phyloP scores from a whole-genome alignment of 306 rosid species.

The Cucurbita argyrosperma region DNA sequence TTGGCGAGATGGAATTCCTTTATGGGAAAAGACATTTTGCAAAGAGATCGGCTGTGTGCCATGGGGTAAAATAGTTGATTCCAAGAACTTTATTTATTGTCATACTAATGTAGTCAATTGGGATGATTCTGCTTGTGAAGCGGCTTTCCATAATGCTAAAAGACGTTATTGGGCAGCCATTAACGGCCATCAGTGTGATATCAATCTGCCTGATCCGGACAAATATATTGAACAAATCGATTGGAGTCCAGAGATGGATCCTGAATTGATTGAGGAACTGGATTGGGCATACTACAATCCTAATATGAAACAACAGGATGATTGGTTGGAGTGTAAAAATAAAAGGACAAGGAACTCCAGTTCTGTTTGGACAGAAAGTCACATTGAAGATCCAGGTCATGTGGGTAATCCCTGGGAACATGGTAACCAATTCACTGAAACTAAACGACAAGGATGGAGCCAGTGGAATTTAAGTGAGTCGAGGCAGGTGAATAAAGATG shows the following conservation, averaged over 20 bases:
- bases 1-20: conserved; percentile 57
- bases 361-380: conserved; percentile 10
- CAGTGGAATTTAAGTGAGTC: not conserved
- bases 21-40: conserved; percentile 81
- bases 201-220: conserved; percentile 38
- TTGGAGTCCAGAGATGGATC: conserved; percentile 54
- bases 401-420: conserved; percentile 39
- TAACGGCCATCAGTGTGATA: conserved; percentile 29
- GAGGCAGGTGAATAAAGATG: not conserved
- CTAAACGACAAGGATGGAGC: not conserved
- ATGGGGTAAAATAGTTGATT: conserved; percentile 61
- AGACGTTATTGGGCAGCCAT: conserved; percentile 45
- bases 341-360: conserved; percentile 30
- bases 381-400: conserved; percentile 10
- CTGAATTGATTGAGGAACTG: conserved; percentile 49
- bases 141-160: conserved; percentile 65
- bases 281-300: conserved; percentile 31
- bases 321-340: conserved; percentile 6
- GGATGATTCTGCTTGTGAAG: conserved; percentile 67
- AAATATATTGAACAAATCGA: conserved; percentile 45
- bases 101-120: conserved; percentile 40
- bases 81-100: conserved; percentile 31
- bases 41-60: conserved; percentile 42
- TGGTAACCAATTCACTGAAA: conserved; percentile 1
- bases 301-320: conserved; percentile 28